These are phyloP conservation scores for Taiozyma sp. DNA, from an alignment of 1,139 yeast species.

Conservation along the genomic window DNA sequence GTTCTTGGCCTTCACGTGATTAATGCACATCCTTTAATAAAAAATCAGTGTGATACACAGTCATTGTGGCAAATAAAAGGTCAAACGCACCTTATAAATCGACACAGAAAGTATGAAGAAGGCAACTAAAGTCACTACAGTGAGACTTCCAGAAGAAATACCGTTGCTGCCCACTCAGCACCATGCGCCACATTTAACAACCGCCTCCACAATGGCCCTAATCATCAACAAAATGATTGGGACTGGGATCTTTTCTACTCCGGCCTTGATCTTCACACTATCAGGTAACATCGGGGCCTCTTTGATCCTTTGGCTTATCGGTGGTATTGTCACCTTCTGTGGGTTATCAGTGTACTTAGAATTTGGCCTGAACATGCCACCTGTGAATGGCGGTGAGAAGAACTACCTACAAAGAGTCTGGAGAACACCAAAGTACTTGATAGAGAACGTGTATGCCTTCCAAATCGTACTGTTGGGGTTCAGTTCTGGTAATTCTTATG, in stretches of 20 bases:
- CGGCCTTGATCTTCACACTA: slow-evolving; percentile 41
- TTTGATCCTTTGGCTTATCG: slow-evolving; percentile 37
- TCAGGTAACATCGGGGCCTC: slow-evolving; percentile 41
- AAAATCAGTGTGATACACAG: neutral
- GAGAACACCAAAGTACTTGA: slow-evolving; percentile 14
- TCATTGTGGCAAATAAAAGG: neutral
- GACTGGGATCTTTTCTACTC: slow-evolving; percentile 48
- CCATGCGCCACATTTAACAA: slow-evolving; percentile 14
- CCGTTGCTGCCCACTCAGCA: slow-evolving; percentile 2
- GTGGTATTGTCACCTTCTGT: slow-evolving; percentile 42
- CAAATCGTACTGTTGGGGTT: slow-evolving; percentile 45
- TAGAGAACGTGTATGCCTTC: slow-evolving; percentile 38
- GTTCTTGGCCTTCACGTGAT: neutral
- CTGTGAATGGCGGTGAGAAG: slow-evolving; percentile 44
- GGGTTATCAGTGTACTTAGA: slow-evolving; percentile 45
- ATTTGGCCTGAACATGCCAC: slow-evolving; percentile 43
- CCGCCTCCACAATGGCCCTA: slow-evolving; percentile 28
- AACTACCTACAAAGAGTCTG: slow-evolving; percentile 43
- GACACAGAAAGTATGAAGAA: neutral
- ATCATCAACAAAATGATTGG: slow-evolving; percentile 50
- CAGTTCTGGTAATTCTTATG: slow-evolving; percentile 47
- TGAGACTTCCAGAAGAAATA: neutral
- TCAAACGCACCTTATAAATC: neutral
- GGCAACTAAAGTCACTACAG: neutral
- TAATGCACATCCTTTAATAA: neutral